These are phyloP conservation scores for Endocarpon pusillum DNA, from an alignment of 495 filamentous ascomycete species.

Conservation along the genomic window DNA sequence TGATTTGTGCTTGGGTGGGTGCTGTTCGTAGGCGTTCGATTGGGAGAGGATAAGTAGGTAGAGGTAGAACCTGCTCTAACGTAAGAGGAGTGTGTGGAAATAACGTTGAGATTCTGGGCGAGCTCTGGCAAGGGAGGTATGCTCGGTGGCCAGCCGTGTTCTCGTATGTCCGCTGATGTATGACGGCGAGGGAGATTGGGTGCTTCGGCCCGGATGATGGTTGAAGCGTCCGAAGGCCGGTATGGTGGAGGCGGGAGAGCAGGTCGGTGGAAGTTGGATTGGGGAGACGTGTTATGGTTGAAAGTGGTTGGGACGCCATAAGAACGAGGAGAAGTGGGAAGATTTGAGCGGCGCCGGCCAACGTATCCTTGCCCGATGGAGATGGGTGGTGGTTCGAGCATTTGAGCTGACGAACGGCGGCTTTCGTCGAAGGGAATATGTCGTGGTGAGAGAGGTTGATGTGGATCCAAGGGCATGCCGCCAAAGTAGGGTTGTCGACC, in stretches of 20 bases:
- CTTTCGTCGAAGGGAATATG: not conserved
- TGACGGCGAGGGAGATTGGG: slow-evolving; percentile 72
- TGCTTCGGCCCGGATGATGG: slow-evolving; percentile 55
- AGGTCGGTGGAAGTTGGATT: slow-evolving; percentile 41
- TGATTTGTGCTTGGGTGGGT: too few relatives aligned
- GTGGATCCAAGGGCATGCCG: slow-evolving; percentile 56
- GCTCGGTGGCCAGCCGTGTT: slow-evolving; percentile 66
- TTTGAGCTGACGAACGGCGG: not conserved
- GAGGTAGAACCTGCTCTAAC: slow-evolving; percentile 7
- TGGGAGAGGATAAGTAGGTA: slow-evolving; percentile 80
- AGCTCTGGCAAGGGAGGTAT: slow-evolving; percentile 53
- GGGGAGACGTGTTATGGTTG: slow-evolving; percentile 76
- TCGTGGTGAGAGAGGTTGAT: slow-evolving; percentile 30
- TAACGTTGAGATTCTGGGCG: not conserved
- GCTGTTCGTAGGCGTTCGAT: slow-evolving; percentile 41
- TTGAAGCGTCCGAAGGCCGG: slow-evolving; percentile 52
- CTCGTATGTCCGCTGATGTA: slow-evolving; percentile 89
- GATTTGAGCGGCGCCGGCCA: slow-evolving; percentile 29
- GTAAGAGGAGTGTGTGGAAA: not conserved
- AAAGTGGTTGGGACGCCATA: too few relatives aligned
- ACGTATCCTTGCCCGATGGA: too few relatives aligned
- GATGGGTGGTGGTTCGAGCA: not conserved
- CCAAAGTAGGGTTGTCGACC: slow-evolving; percentile 62
- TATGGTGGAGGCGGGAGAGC: slow-evolving; percentile 50
- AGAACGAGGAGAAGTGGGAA: slow-evolving; percentile 60